Evolutionary conservation across 257 asterid genomes (phyloP).

Genomic region (Przewalskia tangutica): DNA sequence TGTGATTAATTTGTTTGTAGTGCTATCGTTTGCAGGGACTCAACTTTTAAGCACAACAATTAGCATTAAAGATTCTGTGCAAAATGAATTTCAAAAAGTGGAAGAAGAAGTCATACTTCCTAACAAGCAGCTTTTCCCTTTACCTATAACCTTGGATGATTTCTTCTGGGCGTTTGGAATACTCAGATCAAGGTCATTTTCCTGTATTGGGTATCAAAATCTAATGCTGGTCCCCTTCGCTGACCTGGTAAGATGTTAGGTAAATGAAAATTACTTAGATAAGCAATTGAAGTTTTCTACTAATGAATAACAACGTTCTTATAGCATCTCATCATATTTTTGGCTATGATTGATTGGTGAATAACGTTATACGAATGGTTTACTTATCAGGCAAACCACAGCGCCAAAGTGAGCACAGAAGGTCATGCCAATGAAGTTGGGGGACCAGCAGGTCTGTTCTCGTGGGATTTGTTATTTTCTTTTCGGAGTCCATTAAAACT

Average conservation of each 20-base stretch:
- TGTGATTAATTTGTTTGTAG: background rate
- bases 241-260: constrained; percentile 56
- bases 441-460: constrained; percentile 91
- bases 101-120: constrained; percentile 66
- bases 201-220: constrained; percentile 67
- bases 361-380: background rate
- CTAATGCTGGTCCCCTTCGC: constrained; percentile 86
- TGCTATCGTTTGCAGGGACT: constrained; percentile 46
- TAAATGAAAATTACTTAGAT: background rate
- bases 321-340: background rate
- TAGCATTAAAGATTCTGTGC: constrained; percentile 81
- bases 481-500: constrained; percentile 65
- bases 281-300: background rate
- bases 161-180: constrained; percentile 97
- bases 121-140: constrained; percentile 75
- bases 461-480: constrained; percentile 78
- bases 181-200: constrained; percentile 89
- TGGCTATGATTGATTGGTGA: constrained; percentile 18
- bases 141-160: constrained; percentile 57
- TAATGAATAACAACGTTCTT: constrained; percentile 25
- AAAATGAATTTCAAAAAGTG: constrained; percentile 56
- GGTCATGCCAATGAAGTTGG: constrained; percentile 83
- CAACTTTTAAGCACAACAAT: constrained; percentile 76
- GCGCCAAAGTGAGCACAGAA: constrained; percentile 59
- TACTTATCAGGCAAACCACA: constrained; percentile 57